Evolutionary conservation across 495 filamentous ascomycete genomes (phyloP).

Genomic region (Aspergillus sclerotioniger): DNA sequence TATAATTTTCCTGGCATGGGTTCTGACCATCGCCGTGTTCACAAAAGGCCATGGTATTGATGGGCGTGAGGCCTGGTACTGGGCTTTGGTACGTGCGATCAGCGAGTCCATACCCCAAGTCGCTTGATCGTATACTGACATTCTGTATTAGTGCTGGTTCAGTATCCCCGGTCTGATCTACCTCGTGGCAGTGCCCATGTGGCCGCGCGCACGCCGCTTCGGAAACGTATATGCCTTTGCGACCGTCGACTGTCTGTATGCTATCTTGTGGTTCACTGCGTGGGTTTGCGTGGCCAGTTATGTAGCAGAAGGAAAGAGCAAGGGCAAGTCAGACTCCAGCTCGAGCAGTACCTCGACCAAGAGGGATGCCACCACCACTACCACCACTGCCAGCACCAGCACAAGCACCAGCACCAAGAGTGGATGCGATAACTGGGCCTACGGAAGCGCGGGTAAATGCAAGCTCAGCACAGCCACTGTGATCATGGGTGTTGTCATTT

Average conservation of each 20-base stretch:
- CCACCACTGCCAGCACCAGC: conserved; percentile 23
- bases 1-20: conserved; percentile 68
- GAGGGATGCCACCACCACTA: conserved; percentile 21
- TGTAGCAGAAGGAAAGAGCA: conserved; percentile 49
- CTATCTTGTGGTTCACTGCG: conserved; percentile 80
- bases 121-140: conserved; percentile 20
- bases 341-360: conserved; percentile 25
- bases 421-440: conserved; percentile 53
- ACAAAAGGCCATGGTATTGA: conserved; percentile 61
- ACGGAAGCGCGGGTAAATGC: conserved; percentile 58
- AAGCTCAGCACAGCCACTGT: conserved; percentile 71
- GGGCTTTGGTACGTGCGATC: conserved; percentile 60
- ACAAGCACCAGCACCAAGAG: conserved; percentile 22
- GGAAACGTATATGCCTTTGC: conserved; percentile 82
- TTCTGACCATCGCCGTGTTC: conserved; percentile 71
- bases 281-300: conserved; percentile 76
- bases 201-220: conserved; percentile 73
- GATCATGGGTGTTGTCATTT: conserved; percentile 77
- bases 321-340: conserved; percentile 32
- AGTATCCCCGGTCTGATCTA: conserved; percentile 81
- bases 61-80: conserved; percentile 71
- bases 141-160: conserved; percentile 68
- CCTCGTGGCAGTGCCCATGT: conserved; percentile 78
- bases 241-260: conserved; percentile 67
- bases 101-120: not conserved